Evolutionary conservation across 2,329 filamentous ascomycete genomes (phyloP).

Genomic region (Monosporascus sp.): DNA sequence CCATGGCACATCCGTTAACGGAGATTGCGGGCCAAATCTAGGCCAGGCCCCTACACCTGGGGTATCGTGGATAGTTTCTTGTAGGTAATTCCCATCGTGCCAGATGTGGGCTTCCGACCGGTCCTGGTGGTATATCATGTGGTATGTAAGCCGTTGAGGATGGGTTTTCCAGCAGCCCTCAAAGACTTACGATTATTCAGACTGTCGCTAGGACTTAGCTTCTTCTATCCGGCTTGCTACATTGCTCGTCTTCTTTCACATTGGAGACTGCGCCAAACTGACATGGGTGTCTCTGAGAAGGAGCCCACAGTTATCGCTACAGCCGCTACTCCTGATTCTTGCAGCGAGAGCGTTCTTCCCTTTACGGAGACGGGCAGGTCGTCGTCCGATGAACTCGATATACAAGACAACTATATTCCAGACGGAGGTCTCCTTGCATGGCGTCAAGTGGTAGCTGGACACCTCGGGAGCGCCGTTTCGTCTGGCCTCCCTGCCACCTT

Average conservation of each 20-base stretch:
- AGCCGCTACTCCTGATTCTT: background rate
- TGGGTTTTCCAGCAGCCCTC: too few relatives aligned
- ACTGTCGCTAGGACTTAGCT: too few relatives aligned
- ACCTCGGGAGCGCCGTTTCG: conserved; percentile 41
- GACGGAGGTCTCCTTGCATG: conserved; percentile 44
- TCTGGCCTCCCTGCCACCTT: conserved; percentile 48
- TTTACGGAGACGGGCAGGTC: background rate
- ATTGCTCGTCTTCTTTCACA: background rate
- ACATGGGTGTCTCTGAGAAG: background rate
- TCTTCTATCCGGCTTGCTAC: background rate
- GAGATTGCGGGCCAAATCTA: background rate
- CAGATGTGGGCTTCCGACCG: background rate
- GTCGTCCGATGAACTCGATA: background rate
- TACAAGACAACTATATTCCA: conserved; percentile 23
- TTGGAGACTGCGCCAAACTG: background rate
- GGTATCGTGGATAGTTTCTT: background rate
- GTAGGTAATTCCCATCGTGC: background rate
- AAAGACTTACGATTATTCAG: too few relatives aligned
- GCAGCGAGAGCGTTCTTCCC: background rate
- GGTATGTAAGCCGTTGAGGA: background rate
- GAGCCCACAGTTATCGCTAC: background rate
- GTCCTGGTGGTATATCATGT: background rate
- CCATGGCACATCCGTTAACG: background rate
- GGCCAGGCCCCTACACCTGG: background rate
- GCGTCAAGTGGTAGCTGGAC: conserved; percentile 43